phyloP scores from a whole-genome alignment of 2,329 filamentous ascomycete genomes.

The Davidsoniella virescens region DNA sequence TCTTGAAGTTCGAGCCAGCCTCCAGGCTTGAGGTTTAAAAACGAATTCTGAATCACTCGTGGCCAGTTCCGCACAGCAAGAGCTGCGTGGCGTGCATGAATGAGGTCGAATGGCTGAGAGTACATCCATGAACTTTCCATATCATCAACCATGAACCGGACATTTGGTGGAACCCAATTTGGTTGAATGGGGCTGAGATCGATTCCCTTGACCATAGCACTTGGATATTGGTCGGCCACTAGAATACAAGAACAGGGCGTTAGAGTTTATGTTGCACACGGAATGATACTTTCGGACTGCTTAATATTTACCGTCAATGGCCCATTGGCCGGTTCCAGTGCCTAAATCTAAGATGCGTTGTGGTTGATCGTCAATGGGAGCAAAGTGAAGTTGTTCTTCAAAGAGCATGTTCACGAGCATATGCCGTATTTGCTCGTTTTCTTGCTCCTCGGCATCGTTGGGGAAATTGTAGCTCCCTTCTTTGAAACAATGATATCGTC shows the following conservation, averaged over 20 bases:
- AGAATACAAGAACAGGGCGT: background rate
- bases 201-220: conserved; percentile 32
- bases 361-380: conserved; percentile 30
- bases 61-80: conserved; percentile 41
- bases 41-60: conserved; percentile 28
- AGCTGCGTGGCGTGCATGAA: conserved; percentile 41
- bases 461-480: conserved; percentile 37
- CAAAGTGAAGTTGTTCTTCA: conserved; percentile 32
- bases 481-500: conserved; percentile 27
- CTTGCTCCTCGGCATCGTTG: conserved; percentile 44
- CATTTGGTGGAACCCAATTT: conserved; percentile 36
- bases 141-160: conserved; percentile 40
- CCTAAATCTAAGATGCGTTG: conserved; percentile 40
- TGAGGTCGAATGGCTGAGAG: conserved; percentile 39
- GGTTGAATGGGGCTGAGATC: conserved; percentile 45
- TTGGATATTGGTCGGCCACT: conserved; percentile 27
- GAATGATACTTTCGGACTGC: background rate
- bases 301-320: conserved; percentile 31
- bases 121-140: conserved; percentile 40
- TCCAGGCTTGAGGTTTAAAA: conserved; percentile 34
- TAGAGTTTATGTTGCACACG: conserved; percentile 17
- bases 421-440: conserved; percentile 41
- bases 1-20: conserved; percentile 41
- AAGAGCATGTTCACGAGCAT: conserved; percentile 33
- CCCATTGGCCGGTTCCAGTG: conserved; percentile 43